These are phyloP conservation scores for Coemansia sp. DNA, from an alignment of 192 early-diverging fungal species.

Conservation along the genomic window DNA sequence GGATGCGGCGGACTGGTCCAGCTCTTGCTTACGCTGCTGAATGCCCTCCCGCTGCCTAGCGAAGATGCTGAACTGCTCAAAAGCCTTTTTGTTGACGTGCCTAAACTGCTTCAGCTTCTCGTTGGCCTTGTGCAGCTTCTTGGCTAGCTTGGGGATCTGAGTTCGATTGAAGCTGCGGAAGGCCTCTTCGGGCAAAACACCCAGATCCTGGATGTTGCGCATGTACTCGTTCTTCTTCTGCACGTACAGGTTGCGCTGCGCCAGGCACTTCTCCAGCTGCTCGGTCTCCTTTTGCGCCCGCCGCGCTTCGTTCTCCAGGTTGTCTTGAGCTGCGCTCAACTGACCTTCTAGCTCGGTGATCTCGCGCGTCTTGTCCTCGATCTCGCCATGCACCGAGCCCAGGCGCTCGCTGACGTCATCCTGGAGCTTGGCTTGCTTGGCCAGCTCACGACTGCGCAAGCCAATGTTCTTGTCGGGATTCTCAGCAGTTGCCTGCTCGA, in stretches of 20 bases:
- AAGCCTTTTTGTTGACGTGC: conserved; percentile 98
- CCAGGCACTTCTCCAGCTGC: conserved; percentile 71
- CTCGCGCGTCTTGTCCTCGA: conserved; percentile 45
- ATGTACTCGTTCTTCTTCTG: conserved; percentile 86
- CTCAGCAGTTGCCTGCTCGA: conserved; percentile 53
- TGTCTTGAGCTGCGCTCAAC: conserved; percentile 28
- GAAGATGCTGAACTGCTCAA: conserved; percentile 95
- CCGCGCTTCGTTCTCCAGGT: conserved; percentile 33
- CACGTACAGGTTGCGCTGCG: conserved; percentile 65
- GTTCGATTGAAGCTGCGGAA: conserved; percentile 63
- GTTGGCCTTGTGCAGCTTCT: conserved; percentile 73
- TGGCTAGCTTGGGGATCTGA: conserved; percentile 56
- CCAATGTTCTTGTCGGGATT: conserved; percentile 52
- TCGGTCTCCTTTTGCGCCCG: conserved; percentile 37
- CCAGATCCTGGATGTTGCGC: conserved; percentile 88
- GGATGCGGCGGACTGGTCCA: conserved; percentile 76
- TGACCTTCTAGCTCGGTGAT: conserved; percentile 53
- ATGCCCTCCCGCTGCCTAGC: conserved; percentile 86
- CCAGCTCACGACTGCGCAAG: conserved; percentile 41
- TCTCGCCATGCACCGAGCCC: conserved; percentile 30
- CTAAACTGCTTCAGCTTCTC: conserved; percentile 84
- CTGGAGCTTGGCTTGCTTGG: conserved; percentile 22
- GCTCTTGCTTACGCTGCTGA: conserved; percentile 77
- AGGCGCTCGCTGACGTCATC: conserved; percentile 32
- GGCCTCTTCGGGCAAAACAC: conserved; percentile 91